Conservation (phyloP, 208 protist genomes). For the Wallacemonas rigidus region DNA sequence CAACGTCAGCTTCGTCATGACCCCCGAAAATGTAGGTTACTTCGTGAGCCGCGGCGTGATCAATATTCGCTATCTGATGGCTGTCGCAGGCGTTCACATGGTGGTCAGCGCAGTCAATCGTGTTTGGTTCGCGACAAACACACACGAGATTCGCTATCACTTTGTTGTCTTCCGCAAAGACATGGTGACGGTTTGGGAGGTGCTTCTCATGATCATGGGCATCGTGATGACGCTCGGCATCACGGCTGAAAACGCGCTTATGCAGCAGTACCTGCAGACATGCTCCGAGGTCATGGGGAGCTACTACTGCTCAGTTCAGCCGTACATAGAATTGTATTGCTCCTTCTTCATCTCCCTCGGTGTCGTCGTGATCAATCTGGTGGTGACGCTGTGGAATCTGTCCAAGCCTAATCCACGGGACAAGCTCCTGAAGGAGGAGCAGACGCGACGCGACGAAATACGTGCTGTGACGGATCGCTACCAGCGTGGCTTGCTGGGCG, state of each 20-base stretch:
- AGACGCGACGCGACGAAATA: constrained; percentile 32
- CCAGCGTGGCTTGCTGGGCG: constrained; percentile 11
- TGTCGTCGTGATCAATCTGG: constrained; percentile 41
- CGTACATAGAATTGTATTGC: constrained; percentile 72
- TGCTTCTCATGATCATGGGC: constrained; percentile 60
- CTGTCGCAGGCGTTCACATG: constrained; percentile 44
- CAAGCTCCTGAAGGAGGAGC: constrained; percentile 43
- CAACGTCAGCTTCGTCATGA: constrained; percentile 51
- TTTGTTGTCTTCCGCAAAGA: constrained; percentile 87
- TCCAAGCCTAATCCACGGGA: constrained; percentile 63
- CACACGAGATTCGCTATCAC: constrained; percentile 79
- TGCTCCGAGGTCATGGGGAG: constrained; percentile 23
- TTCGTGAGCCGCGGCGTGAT: constrained; percentile 61
- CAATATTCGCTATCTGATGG: constrained; percentile 76
- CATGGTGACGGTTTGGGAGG: constrained; percentile 73
- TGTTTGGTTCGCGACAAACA: constrained; percentile 66
- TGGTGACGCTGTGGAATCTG: constrained; percentile 56
- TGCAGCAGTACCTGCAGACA: constrained; percentile 59
- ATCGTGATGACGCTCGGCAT: constrained; percentile 51
- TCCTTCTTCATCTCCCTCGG: constrained; percentile 61
- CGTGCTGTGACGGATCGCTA: constrained; percentile 11
- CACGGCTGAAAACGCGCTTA: constrained; percentile 46
- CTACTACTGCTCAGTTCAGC: constrained; percentile 47
- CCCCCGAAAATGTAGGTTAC: constrained; percentile 62
- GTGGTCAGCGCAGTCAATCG: constrained; percentile 61